Conservation (phyloP, 2,329 filamentous ascomycete genomes). For the Pseudogymnoascus sp. region DNA sequence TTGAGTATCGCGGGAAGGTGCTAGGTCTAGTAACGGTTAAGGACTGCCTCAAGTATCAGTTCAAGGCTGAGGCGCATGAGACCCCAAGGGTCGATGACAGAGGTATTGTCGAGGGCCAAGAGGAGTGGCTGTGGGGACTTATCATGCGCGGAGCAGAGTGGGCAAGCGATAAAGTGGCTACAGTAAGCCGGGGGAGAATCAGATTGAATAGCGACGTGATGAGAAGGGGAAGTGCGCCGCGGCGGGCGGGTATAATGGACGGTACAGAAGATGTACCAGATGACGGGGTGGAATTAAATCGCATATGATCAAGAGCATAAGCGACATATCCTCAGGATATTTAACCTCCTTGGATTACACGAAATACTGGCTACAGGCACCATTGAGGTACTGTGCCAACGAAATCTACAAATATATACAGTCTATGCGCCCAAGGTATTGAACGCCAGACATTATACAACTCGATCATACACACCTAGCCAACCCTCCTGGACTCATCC, state of each 20-base stretch:
- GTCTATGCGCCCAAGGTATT: slow-evolving; percentile 5
- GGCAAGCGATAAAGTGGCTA: slow-evolving; percentile 48
- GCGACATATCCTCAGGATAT: neutral
- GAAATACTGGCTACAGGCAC: slow-evolving; percentile 5
- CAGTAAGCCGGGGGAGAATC: slow-evolving; percentile 49
- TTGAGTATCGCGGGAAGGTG: slow-evolving; percentile 80
- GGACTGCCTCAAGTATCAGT: slow-evolving; percentile 94
- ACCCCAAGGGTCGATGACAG: slow-evolving; percentile 54
- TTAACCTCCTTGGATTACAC: neutral
- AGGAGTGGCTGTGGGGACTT: slow-evolving; percentile 58
- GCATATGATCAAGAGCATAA: slow-evolving; percentile 16
- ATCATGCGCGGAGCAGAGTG: slow-evolving; percentile 48
- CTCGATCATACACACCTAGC: neutral
- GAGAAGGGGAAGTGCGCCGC: slow-evolving; percentile 26
- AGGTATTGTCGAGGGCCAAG: slow-evolving; percentile 47
- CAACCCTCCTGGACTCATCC: neutral
- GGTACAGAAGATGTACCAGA: slow-evolving; percentile 42
- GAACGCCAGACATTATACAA: slow-evolving; percentile 9
- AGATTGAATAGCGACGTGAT: slow-evolving; percentile 32
- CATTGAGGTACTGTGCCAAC: neutral
- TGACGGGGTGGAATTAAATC: slow-evolving; percentile 37
- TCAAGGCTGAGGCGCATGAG: slow-evolving; percentile 85
- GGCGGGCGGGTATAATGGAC: slow-evolving; percentile 36
- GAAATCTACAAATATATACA: neutral
- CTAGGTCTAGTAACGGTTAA: slow-evolving; percentile 89